Percentiles rank a stretch among this genome's conserved stretches.
Evolutionary conservation across 257 asterid genomes (phyloP).

Genomic region (Prunella vulgaris): DNA sequence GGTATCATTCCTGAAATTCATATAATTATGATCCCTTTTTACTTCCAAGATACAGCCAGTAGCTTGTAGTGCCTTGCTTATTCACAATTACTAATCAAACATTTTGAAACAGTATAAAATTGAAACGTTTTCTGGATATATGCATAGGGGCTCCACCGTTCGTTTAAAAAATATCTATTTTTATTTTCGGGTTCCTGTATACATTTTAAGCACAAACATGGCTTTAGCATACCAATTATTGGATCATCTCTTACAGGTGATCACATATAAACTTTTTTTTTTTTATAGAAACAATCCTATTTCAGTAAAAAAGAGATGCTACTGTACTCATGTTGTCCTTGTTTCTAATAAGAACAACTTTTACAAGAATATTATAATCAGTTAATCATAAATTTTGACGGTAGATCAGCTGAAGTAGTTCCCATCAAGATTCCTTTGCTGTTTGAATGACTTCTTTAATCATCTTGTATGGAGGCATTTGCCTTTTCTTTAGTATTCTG

Average conservation of each 20-base stretch:
- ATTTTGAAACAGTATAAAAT: background rate
- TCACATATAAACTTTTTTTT: background rate
- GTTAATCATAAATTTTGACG: no score
- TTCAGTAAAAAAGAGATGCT: no score
- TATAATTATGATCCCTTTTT: background rate
- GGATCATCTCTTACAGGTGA: background rate
- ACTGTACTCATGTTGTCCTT: background rate
- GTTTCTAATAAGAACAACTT: background rate
- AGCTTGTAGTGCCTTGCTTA: background rate
- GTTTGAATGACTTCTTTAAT: background rate
- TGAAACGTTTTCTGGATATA: background rate
- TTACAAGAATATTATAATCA: background rate
- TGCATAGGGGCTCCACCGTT: background rate
- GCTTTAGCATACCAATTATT: background rate
- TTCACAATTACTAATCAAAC: background rate
- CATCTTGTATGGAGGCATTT: background rate
- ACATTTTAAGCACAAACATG: background rate
- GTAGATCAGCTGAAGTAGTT: conserved; percentile 3
- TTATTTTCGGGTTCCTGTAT: background rate
- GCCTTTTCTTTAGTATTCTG: background rate
- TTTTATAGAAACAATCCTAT: no score
- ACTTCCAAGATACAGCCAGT: conserved; percentile 3
- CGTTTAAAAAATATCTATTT: background rate
- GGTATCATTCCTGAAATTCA: background rate
- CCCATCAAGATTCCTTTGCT: background rate